Evolutionary conservation across 2,329 filamentous ascomycete species (phyloP).

Genomic region (Cryphonectria naterciae): DNA sequence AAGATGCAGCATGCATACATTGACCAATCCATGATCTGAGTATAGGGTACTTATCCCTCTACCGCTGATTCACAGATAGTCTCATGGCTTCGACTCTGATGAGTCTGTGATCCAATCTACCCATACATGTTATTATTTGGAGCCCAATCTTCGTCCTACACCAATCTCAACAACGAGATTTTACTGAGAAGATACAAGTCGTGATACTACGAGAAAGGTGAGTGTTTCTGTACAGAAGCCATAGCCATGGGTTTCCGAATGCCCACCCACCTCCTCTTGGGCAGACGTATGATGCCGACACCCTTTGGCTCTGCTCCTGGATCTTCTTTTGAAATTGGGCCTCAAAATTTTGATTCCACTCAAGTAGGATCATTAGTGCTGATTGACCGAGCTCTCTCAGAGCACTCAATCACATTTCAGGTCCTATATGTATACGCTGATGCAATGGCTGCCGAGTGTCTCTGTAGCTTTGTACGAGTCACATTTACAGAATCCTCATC

Average conservation of each 20-base stretch:
- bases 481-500: neutral
- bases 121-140: neutral
- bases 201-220: neutral
- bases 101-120: neutral
- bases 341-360: neutral
- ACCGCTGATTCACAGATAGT: neutral
- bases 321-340: neutral
- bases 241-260: neutral
- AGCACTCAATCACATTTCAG: neutral
- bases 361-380: neutral
- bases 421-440: neutral
- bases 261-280: neutral
- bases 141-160: neutral
- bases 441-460: slow-evolving; percentile 3
- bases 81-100: neutral
- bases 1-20: neutral
- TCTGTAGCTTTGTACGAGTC: neutral
- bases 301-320: neutral
- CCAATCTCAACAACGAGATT: neutral
- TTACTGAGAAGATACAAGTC: neutral
- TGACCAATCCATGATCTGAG: neutral
- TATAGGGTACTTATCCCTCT: neutral
- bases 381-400: neutral
- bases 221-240: neutral
- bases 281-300: neutral